Conservation (phyloP, 208 protist species). For the Ichthyophonus hoferi region DNA sequence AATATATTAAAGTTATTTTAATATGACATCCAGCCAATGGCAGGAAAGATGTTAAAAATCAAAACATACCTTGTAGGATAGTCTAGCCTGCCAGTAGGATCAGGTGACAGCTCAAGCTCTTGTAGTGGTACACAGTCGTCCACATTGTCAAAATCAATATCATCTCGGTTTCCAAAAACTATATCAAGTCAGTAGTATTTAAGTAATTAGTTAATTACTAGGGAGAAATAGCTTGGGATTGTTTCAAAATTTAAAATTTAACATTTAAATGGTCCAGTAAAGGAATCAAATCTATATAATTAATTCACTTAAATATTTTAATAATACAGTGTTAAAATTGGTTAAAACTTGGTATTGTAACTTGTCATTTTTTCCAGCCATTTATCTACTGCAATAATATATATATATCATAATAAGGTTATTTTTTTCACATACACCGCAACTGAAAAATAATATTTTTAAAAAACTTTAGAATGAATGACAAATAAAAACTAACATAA, state of each 20-base stretch:
- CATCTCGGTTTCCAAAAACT: constrained; percentile 37
- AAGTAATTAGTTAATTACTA: not conserved
- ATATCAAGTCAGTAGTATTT: not conserved
- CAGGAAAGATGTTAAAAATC: too few relatives aligned
- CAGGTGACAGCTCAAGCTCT: not conserved
- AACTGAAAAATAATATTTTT: not conserved
- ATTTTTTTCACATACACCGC: not conserved
- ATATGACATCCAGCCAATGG: too few relatives aligned
- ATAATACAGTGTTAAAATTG: not conserved
- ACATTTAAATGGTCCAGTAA: not conserved
- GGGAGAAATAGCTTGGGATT: not conserved
- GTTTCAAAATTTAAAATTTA: not conserved
- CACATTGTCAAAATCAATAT: constrained; percentile 43
- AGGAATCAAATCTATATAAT: not conserved
- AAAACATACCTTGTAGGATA: constrained; percentile 18
- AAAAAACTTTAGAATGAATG: not conserved
- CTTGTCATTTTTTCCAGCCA: not conserved
- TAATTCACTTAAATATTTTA: not conserved
- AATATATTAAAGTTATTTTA: too few relatives aligned
- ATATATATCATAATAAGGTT: not conserved
- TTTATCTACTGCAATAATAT: not conserved
- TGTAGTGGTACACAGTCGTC: constrained; percentile 11
- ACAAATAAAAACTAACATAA: not conserved
- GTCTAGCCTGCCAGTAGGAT: not conserved
- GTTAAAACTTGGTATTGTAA: not conserved